These are phyloP conservation scores for Fusarium citri DNA, from an alignment of 2,329 filamentous ascomycete genomes.

Conservation along the genomic window DNA sequence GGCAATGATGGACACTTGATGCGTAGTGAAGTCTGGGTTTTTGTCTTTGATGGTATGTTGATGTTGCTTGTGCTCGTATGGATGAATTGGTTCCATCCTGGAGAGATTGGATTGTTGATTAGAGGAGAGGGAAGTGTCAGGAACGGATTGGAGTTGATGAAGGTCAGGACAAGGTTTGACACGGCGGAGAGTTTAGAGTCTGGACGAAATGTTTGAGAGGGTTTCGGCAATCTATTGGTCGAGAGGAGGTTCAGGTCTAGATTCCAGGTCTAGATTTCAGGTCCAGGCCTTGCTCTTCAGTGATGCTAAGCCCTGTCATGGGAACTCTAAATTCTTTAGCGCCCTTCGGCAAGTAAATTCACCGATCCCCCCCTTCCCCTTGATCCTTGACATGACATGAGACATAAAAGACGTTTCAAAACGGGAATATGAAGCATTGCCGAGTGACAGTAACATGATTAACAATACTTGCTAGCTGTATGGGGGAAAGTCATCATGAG, in stretches of 20 bases:
- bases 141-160: conserved; percentile 43
- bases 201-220: background rate
- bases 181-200: conserved; percentile 36
- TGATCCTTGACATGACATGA: conserved; percentile 16
- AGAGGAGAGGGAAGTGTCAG: conserved; percentile 37
- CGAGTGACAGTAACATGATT: background rate
- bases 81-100: conserved; percentile 48
- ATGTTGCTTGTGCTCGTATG: conserved; percentile 49
- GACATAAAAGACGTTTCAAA: conserved; percentile 15
- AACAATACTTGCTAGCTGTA: background rate
- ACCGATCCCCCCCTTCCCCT: background rate
- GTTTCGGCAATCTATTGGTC: background rate
- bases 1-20: conserved; percentile 51
- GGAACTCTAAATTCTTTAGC: background rate
- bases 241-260: background rate
- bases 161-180: conserved; percentile 10
- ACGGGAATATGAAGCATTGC: background rate
- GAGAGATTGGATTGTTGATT: conserved; percentile 46
- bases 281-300: background rate
- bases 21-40: conserved; percentile 51
- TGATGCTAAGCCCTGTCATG: background rate
- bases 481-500: background rate
- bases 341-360: background rate
- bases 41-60: conserved; percentile 53
- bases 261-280: background rate